Evolutionary conservation across 805 yeast genomes (phyloP).

Genomic region (Metschnikowia cubensis): DNA sequence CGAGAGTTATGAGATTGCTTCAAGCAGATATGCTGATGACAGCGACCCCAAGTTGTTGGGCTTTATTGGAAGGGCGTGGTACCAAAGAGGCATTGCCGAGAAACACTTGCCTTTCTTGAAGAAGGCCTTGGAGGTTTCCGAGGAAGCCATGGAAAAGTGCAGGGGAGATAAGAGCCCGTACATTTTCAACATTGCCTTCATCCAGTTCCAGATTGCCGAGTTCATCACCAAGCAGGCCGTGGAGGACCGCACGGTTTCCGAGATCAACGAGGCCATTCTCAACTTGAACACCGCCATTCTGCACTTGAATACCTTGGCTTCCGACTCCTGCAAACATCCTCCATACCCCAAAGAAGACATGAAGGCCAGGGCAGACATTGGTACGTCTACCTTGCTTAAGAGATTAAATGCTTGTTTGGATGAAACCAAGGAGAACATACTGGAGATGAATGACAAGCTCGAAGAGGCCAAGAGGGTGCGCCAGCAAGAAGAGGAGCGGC

Average conservation of each 20-base stretch:
- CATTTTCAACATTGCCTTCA: constrained; percentile 76
- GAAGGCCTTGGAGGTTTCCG: constrained; percentile 59
- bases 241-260: constrained; percentile 57
- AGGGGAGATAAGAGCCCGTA: constrained; percentile 33
- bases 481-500: constrained; percentile 49
- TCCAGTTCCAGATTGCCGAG: constrained; percentile 86
- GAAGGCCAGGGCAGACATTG: constrained; percentile 82
- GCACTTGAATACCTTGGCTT: constrained; percentile 54
- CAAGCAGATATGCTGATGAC: constrained; percentile 57
- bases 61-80: constrained; percentile 86
- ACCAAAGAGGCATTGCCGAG: constrained; percentile 67
- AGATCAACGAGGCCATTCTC: constrained; percentile 51
- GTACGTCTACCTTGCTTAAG: constrained; percentile 66
- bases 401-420: constrained; percentile 66
- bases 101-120: constrained; percentile 57
- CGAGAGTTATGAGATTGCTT: constrained; percentile 82
- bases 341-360: constrained; percentile 80
- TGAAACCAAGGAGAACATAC: constrained; percentile 69
- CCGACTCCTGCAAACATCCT: constrained; percentile 51
- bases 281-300: constrained; percentile 63
- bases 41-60: constrained; percentile 65
- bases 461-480: constrained; percentile 67
- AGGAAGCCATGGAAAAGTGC: constrained; percentile 46
- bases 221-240: constrained; percentile 57
- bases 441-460: constrained; percentile 53